phyloP scores from a whole-genome alignment of 2,329 filamentous ascomycete genomes.

The Paraphoma chrysanthemicola region DNA sequence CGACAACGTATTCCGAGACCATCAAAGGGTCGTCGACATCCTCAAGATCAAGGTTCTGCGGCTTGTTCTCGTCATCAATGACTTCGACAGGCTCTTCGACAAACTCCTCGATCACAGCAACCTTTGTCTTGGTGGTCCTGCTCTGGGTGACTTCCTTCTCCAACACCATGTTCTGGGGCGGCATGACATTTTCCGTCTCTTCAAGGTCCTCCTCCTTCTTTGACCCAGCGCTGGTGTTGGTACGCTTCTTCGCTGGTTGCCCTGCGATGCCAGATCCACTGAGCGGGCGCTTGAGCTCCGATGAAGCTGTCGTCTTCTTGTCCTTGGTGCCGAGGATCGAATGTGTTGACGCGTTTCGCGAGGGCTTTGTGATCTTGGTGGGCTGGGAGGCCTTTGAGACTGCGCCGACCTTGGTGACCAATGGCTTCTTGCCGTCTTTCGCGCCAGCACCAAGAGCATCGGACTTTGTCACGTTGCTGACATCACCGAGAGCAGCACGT shows the following conservation, averaged over 20 bases:
- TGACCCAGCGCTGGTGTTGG: slow-evolving; percentile 61
- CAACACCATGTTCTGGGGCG: slow-evolving; percentile 57
- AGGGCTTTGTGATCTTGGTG: slow-evolving; percentile 79
- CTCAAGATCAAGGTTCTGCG: slow-evolving; percentile 77
- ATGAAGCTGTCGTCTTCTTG: slow-evolving; percentile 63
- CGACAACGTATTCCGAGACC: slow-evolving; percentile 95
- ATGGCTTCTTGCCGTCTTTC: slow-evolving; percentile 73
- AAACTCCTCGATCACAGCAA: slow-evolving; percentile 29
- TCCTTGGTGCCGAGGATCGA: slow-evolving; percentile 72
- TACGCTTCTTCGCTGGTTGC: slow-evolving; percentile 72
- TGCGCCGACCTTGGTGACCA: slow-evolving; percentile 65
- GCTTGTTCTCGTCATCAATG: slow-evolving; percentile 30
- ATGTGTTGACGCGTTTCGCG: slow-evolving; percentile 66
- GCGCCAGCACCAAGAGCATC: slow-evolving; percentile 55
- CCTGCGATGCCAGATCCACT: slow-evolving; percentile 74
- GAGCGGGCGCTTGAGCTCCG: slow-evolving; percentile 74
- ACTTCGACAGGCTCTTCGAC: slow-evolving; percentile 24
- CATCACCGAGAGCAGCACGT: slow-evolving; percentile 87
- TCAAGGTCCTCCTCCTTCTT: slow-evolving; percentile 62
- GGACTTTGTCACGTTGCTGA: slow-evolving; percentile 91
- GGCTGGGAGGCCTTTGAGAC: slow-evolving; percentile 81
- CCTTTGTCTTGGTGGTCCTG: slow-evolving; percentile 24
- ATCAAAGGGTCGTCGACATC: slow-evolving; percentile 94
- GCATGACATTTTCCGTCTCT: slow-evolving; percentile 65
- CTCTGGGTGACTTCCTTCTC: slow-evolving; percentile 49